A percentile compares a stretch with the other conserved stretches of the same genome.
phyloP scores from a whole-genome alignment of 1,284 basidiomycete species.

The Cryptococcus neoformans region DNA sequence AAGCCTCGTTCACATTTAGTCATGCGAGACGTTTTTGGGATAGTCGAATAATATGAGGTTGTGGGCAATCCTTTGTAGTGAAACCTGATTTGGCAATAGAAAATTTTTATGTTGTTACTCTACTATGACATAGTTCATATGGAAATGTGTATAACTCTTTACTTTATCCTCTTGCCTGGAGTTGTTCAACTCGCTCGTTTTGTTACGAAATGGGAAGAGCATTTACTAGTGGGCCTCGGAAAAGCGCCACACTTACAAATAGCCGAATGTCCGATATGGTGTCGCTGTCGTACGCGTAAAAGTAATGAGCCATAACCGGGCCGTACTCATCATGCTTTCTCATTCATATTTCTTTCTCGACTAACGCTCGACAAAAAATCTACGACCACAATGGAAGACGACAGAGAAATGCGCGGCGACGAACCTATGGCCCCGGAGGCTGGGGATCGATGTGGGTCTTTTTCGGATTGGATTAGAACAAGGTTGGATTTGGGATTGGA shows the following conservation, averaged over 20 bases:
- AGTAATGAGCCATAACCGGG: background rate
- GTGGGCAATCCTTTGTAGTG: too few species aligned
- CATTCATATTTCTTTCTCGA: background rate
- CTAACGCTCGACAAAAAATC: background rate
- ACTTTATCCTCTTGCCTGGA: too few species aligned
- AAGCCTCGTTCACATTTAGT: too few species aligned
- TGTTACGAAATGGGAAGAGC: too few species aligned
- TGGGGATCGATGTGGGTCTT: conserved; percentile 23
- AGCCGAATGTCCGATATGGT: background rate
- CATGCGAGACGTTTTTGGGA: too few species aligned
- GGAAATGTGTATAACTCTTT: too few species aligned
- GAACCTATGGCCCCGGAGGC: conserved; percentile 27
- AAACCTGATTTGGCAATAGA: too few species aligned
- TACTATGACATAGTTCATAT: too few species aligned
- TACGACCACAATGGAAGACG: conserved; percentile 32
- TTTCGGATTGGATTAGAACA: conserved; percentile 4
- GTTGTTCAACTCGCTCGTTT: too few species aligned
- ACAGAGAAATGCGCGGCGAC: conserved; percentile 36
- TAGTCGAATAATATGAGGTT: too few species aligned
- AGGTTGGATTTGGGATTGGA: conserved; percentile 7
- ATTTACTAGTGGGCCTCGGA: too few species aligned
- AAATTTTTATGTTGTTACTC: too few species aligned
- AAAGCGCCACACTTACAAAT: conserved; percentile 2
- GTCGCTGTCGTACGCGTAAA: background rate
- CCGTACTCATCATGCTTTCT: background rate